phyloP scores from a whole-genome alignment of 1,284 basidiomycete genomes.

The Trichosporon sp. region DNA sequence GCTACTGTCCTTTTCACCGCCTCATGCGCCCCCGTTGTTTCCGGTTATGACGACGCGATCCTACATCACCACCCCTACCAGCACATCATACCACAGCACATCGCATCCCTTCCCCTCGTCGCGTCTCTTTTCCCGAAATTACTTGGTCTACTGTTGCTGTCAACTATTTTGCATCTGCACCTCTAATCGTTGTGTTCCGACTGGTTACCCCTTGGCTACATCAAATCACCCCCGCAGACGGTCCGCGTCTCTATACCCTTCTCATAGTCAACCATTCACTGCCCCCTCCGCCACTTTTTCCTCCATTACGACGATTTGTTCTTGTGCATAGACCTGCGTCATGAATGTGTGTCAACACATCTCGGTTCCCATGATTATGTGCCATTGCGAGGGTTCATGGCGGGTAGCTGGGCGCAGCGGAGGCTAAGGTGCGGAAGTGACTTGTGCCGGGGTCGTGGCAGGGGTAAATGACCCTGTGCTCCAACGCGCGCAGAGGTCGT shows the following conservation, averaged over 20 bases:
- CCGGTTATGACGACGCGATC: background rate
- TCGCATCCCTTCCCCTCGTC: background rate
- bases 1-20: background rate
- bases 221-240: background rate
- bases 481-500: background rate
- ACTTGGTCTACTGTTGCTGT: conserved; percentile 5
- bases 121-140: background rate
- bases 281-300: background rate
- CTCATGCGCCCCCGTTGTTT: background rate
- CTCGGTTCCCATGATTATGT: background rate
- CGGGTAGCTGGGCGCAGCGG: too few species aligned
- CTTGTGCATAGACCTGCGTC: conserved; percentile 1
- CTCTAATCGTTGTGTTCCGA: conserved; percentile 11
- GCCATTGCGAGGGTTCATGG: background rate
- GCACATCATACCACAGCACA: conserved; percentile 2
- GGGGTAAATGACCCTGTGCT: background rate
- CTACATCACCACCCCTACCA: background rate
- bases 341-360: conserved; percentile 3
- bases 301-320: background rate
- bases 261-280: background rate
- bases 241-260: background rate
- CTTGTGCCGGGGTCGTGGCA: background rate
- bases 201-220: background rate
- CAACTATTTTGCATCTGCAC: conserved; percentile 7
- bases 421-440: background rate